phyloP scores from a whole-genome alignment of 352 stramenopile species.

The Blastocystis sp. region DNA sequence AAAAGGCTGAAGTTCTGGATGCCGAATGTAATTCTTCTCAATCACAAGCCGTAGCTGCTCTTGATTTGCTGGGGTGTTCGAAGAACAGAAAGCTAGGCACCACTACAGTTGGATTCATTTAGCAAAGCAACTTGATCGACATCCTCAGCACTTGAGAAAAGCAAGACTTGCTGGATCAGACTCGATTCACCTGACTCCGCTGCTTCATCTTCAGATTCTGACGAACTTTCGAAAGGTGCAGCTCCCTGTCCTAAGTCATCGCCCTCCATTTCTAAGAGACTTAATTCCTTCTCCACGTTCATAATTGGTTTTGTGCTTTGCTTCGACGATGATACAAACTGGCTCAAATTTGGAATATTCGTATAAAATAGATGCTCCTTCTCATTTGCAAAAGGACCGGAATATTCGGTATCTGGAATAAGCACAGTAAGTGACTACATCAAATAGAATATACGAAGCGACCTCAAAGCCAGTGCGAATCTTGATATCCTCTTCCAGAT shows the following conservation, averaged over 20 bases:
- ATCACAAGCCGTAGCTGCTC: not conserved
- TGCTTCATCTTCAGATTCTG: not conserved
- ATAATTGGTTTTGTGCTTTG: not conserved
- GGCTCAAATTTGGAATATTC: not conserved
- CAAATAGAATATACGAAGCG: not conserved
- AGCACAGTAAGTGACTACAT: not conserved
- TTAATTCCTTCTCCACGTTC: not conserved
- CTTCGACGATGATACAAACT: not conserved
- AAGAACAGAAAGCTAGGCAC: constrained; percentile 7
- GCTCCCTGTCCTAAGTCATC: not conserved
- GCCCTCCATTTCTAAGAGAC: not conserved
- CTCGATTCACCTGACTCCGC: not conserved
- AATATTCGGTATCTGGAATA: not conserved
- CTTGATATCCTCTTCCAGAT: not conserved
- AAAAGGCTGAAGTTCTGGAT: not conserved
- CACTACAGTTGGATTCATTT: not conserved
- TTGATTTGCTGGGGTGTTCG: not conserved
- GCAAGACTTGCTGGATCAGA: not conserved
- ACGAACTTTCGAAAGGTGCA: not conserved
- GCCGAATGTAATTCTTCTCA: not conserved
- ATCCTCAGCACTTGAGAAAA: not conserved
- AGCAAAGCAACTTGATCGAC: not conserved
- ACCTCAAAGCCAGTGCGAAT: not conserved
- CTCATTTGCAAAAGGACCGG: not conserved
- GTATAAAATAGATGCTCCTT: constrained; percentile 14